Evolutionary conservation across 495 filamentous ascomycete species (phyloP).

Genomic region (Daldinia caldariorum): DNA sequence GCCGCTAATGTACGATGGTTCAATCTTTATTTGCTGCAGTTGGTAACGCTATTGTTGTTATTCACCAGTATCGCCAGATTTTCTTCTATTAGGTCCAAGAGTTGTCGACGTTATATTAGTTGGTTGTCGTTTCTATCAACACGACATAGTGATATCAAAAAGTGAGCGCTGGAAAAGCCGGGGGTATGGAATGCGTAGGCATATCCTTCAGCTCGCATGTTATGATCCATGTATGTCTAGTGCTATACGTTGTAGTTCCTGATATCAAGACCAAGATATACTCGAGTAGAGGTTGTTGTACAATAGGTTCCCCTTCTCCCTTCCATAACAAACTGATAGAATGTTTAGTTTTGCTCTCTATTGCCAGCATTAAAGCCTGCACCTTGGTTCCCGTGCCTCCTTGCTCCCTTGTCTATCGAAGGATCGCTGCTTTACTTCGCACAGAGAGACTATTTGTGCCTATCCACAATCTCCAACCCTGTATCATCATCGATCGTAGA

Average conservation of each 20-base stretch:
- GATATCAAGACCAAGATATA: neutral
- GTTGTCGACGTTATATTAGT: neutral
- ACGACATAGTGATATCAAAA: neutral
- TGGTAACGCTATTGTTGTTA: neutral
- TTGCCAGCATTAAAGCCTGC: neutral
- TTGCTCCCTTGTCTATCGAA: neutral
- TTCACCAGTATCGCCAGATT: neutral
- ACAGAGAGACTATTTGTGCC: neutral
- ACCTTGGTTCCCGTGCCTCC: neutral
- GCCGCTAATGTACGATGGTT: neutral
- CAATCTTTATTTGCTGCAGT: neutral
- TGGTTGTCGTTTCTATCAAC: neutral
- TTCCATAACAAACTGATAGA: neutral
- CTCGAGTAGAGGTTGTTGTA: conserved; percentile 5
- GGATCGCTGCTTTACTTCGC: neutral
- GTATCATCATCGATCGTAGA: neutral
- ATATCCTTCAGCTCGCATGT: neutral
- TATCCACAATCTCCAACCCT: neutral
- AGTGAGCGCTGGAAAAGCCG: neutral
- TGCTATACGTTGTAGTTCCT: neutral
- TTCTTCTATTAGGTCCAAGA: neutral
- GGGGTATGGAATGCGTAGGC: neutral
- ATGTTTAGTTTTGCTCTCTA: neutral
- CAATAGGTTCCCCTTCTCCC: conserved; percentile 5
- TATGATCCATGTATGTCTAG: neutral